phyloP scores from a whole-genome alignment of 495 filamentous ascomycete species.

The Cladorrhinum samala region DNA sequence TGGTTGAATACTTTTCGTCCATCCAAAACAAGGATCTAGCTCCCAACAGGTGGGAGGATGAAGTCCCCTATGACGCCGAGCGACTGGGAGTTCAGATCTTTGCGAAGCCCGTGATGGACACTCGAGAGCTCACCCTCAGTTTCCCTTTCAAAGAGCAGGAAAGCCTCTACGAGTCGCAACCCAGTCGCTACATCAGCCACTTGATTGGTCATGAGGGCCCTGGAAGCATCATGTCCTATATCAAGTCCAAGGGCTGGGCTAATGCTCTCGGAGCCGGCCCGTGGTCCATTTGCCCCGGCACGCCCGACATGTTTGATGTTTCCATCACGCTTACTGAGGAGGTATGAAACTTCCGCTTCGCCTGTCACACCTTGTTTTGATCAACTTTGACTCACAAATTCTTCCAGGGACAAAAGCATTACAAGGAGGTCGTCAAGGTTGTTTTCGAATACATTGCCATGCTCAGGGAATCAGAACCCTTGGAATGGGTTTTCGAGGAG shows the following conservation, averaged over 20 bases:
- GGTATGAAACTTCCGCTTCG: conserved; percentile 29
- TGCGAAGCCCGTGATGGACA: conserved; percentile 95
- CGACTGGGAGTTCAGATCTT: conserved; percentile 77
- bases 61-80: conserved; percentile 59
- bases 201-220: conserved; percentile 96
- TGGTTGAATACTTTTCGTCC: conserved; percentile 73
- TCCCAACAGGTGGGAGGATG: conserved; percentile 73
- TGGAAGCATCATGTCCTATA: conserved; percentile 89
- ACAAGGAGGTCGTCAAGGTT: conserved; percentile 78
- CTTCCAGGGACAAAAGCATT: conserved; percentile 59
- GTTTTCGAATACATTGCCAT: conserved; percentile 94
- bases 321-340: conserved; percentile 81
- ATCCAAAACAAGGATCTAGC: conserved; percentile 80
- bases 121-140: conserved; percentile 71
- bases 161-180: conserved; percentile 70
- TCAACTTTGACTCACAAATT: conserved; percentile 7
- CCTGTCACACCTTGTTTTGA: background rate
- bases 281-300: conserved; percentile 71
- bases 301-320: conserved; percentile 71
- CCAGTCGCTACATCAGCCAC: conserved; percentile 85
- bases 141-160: conserved; percentile 93
- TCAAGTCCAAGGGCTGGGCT: conserved; percentile 94
- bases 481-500: conserved; percentile 91
- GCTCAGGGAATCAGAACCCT: conserved; percentile 70
- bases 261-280: conserved; percentile 79